Evolutionary conservation across 371 early-diverging fungal genomes (phyloP), one percentile per base, ranked within the genome.

Genomic region (Mortierella sp.): DNA sequence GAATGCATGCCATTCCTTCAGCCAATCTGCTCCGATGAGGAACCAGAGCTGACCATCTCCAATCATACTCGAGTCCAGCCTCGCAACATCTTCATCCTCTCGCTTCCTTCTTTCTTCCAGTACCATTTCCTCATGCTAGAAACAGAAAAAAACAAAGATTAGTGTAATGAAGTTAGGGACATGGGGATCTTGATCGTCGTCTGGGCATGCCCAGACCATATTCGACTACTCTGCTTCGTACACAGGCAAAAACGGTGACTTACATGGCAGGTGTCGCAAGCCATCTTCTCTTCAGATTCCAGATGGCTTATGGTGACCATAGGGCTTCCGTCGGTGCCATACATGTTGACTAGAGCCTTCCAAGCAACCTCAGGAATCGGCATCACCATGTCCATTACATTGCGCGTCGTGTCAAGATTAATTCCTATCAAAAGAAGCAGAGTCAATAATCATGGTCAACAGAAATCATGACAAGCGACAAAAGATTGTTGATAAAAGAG

Each of bases 1-100:
- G 63, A 81, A 81, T 21, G 70, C 61, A 30, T 79, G 80, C 81
- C 81, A 81, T 34, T 65, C 76, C 57, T 64, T 59, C 12, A 81
- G 68, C 81, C 81, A 81, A 50, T 67, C 56, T 2, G 80, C 67
- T 13, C 81, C 66, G 27, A 81, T 80, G 27, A 81, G 73, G 51
- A 61, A 81, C 81, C 81, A 81, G 41, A 68, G 76, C 51, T 79
- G 74, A 3, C 72, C 78, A 5, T 61, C 59, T 1, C 48, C 46
- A 48, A 81, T 74, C 42, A 31, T 41, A 47, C 54, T 81, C 2
- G 81, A 68, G 46, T 81, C 81, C 14, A 81, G 54, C 27, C 23
- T 45, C 0, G 56, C 12, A 34, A 81, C 72, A 42, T 79, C 81
- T 14, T 46, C 58, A 47, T 76, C 66, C 42, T 81, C 81, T 16